Base-by-base conservation (phyloP, 2,329 filamentous ascomycete genomes). In the Davidsoniella eucalypti region DNA sequence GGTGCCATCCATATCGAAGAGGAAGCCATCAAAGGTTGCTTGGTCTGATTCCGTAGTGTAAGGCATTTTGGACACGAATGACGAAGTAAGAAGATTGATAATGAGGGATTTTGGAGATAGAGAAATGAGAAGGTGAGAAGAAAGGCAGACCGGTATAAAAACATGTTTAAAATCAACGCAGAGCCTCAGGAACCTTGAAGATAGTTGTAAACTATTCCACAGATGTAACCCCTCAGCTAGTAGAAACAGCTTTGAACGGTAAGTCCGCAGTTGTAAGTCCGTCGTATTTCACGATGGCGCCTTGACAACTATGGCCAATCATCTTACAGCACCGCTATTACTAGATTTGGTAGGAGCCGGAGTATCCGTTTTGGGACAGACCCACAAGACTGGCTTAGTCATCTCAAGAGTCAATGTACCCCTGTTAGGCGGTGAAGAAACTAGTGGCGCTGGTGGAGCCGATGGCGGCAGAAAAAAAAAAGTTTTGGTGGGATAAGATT, bases 1-100 rank as follows among this genome's bases (percentile, higher is more conserved):
- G 16, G 84, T 88, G 38, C 84, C 84, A 61, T 87, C 82, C 80
- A 86, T 84, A 61, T 87, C 82, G 58, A 85, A 81, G 5, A 84
- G 69, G 55, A 78, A 71, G 14, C 73, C 75, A 44, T 72, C 65
- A 57, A 78, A 76, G 43, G 68, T 62, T 43, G 69, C 65, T 47
- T 64, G 63, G 54, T 69, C 64, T 7, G 72, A 64, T 17, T 69
- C 66, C 26, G 68, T 64, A 40, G 60, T 64, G 55, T 66, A 73
- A 14, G 50, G 29, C 54, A 55, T 55, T 16, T 16, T 51, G 47
- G 26, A 39, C 9, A 33, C 12, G 12, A 33, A 33, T 33, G 29
- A 33, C 6, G 3, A 12, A 33, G 29, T 9, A 8, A 17, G 21
- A 23, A 23, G 21, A 23, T 23, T 23, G 21, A 5, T 4, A 23